Evolutionary conservation across 2,329 filamentous ascomycete genomes (phyloP).

Genomic region (Hyphodiscus sp.): DNA sequence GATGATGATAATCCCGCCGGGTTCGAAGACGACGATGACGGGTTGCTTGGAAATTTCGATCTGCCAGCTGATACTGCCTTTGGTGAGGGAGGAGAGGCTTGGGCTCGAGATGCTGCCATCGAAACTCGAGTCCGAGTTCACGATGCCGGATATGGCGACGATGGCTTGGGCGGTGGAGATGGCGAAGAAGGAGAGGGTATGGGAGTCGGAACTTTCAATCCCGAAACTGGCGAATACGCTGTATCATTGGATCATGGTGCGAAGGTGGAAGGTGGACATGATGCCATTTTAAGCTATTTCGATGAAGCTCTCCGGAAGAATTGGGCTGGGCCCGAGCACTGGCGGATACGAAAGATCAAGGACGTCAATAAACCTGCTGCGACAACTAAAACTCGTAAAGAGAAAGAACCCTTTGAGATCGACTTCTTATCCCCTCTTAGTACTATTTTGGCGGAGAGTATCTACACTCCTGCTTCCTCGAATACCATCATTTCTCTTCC

Average conservation of each 20-base stretch:
- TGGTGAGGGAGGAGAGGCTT: conserved; percentile 91
- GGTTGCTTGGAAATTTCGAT: conserved; percentile 63
- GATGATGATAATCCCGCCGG: conserved; percentile 80
- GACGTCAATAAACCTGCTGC: conserved; percentile 59
- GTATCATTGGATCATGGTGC: conserved; percentile 71
- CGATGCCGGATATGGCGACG: conserved; percentile 50
- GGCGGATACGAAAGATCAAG: conserved; percentile 94
- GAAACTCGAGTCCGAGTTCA: conserved; percentile 82
- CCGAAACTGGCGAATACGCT: conserved; percentile 65
- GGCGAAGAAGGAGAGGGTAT: conserved; percentile 41
- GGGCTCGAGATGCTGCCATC: conserved; percentile 83
- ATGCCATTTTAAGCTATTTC: conserved; percentile 97
- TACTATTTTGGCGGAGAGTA: conserved; percentile 60
- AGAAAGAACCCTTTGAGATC: conserved; percentile 94
- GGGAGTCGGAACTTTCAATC: conserved; percentile 52
- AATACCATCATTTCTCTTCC: conserved; percentile 79
- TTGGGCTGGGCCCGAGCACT: conserved; percentile 97
- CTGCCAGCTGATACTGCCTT: conserved; percentile 68
- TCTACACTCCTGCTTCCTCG: conserved; percentile 75
- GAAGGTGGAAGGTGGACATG: conserved; percentile 62
- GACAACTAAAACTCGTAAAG: conserved; percentile 66
- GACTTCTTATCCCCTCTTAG: conserved; percentile 77
- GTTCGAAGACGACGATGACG: conserved; percentile 74
- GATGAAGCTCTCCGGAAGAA: conserved; percentile 95
- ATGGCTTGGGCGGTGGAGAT: conserved; percentile 46